Percentiles rank a stretch among this genome's conserved stretches.
These are phyloP conservation scores for Acacia confusa DNA, from an alignment of 306 rosid genomes.

Conservation along the genomic window DNA sequence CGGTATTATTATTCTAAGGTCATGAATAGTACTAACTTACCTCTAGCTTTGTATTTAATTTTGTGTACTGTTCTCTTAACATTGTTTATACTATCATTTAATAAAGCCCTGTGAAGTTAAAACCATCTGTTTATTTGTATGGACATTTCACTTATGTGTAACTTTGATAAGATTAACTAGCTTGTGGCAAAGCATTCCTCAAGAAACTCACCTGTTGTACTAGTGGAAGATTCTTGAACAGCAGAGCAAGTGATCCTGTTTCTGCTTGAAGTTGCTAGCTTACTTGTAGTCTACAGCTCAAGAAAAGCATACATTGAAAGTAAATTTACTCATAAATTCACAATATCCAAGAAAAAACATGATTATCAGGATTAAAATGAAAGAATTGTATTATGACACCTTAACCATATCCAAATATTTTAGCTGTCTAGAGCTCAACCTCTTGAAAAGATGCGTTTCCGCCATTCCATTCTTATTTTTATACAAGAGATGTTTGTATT, in stretches of 20 bases:
- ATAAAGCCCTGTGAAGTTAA: background rate
- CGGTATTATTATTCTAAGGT: background rate
- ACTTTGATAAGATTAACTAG: background rate
- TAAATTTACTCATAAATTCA: background rate
- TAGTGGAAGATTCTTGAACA: slow-evolving; percentile 82
- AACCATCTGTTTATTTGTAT: background rate
- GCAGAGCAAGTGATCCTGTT: slow-evolving; percentile 64
- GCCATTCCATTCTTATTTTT: background rate
- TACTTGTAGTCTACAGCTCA: slow-evolving; percentile 46
- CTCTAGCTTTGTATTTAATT: background rate
- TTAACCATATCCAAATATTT: background rate
- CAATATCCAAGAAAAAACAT: background rate
- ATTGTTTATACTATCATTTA: background rate
- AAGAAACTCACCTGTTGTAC: slow-evolving; percentile 55
- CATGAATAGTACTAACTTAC: background rate
- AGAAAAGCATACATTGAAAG: slow-evolving; percentile 15
- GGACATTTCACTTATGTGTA: background rate
- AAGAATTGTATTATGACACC: background rate
- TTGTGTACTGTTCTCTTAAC: background rate
- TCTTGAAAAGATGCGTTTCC: background rate
- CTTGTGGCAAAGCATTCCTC: background rate
- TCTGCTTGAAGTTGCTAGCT: slow-evolving; percentile 39
- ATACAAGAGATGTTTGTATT: background rate
- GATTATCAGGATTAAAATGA: background rate
- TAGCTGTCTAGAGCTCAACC: background rate